A percentile compares a stretch with the other conserved stretches of the same genome.
These are phyloP conservation scores for Millerago galiae DNA, from an alignment of 805 yeast species.

Conservation along the genomic window DNA sequence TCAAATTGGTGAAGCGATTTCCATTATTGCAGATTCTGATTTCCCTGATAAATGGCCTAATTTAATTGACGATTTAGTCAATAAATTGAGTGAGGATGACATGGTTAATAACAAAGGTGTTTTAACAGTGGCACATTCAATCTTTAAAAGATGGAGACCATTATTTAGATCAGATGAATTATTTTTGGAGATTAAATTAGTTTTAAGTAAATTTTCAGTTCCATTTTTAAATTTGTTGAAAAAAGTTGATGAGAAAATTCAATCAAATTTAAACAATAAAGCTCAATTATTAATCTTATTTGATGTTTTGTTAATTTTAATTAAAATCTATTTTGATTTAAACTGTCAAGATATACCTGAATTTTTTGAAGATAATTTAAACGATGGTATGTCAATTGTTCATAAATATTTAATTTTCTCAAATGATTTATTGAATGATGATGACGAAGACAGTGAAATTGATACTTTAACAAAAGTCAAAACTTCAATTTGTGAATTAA, in stretches of 20 bases:
- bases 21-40: conserved; percentile 91
- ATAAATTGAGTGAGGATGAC: conserved; percentile 57
- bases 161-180: conserved; percentile 85
- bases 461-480: conserved; percentile 68
- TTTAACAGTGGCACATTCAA: conserved; percentile 87
- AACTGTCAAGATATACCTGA: conserved; percentile 98
- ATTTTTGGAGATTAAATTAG: conserved; percentile 81
- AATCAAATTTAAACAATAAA: conserved; percentile 36
- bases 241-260: conserved; percentile 61
- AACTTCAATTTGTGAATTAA: conserved; percentile 76
- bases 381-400: conserved; percentile 68
- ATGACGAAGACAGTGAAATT: conserved; percentile 59
- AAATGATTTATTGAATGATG: conserved; percentile 48
- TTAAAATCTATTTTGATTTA: conserved; percentile 85
- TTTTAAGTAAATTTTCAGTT: conserved; percentile 70
- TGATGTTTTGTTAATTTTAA: conserved; percentile 62
- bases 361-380: conserved; percentile 88
- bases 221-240: conserved; percentile 72
- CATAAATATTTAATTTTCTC: conserved; percentile 71
- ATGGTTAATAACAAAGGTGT: conserved; percentile 78
- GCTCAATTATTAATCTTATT: conserved; percentile 50
- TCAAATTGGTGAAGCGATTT: conserved; percentile 93
- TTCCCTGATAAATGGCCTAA: conserved; percentile 88
- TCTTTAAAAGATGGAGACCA: conserved; percentile 96
- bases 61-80: conserved; percentile 66